Evolutionary conservation across 1,139 yeast genomes (phyloP), one percentile per base, ranked within the genome.

Genomic region (Yamadazyma membranifaciens): DNA sequence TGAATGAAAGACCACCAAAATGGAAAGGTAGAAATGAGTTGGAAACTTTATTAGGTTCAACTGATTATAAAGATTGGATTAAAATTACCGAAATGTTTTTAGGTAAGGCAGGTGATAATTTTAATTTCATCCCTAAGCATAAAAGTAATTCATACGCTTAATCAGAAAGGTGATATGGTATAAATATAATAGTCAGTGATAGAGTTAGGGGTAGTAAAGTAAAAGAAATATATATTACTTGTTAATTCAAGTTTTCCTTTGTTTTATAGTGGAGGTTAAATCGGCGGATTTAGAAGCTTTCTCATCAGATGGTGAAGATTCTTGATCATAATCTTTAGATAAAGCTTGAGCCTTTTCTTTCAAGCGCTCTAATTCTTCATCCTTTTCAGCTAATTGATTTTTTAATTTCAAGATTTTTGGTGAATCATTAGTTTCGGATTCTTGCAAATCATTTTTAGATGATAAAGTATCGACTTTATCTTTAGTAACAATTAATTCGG

Each of bases 11-110:
- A 57, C 96, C 98, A 15, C 96, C 95, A 24, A 74, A 79, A 46
- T 94, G 97, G 96, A 76, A 68, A 53, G 98, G 98, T n/a, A 80
- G 99, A 62, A 81, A 87, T 59, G 98, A 92, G 45, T 64, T 91
- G 56, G 99, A 92, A 63, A 89, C 96, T 0, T 70, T 89, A 52
- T 70, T 92, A 50, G 97, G 94, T 0, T 83, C 95, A 34, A 68
- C 81, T 4, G 94, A 91, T 62, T 88, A 84, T 65, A 77, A 73
- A 55, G 98, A 92, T 63, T 92, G 99, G 99, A 87, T 92, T 60
- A 92, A 91, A 63, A 80, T 94, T 48, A 80, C 95, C n/a, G 98
- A 94, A 61, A 80, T 89, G 95, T 91, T 91, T 57, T 75, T 92
- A 51, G 98, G 98, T 16, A 87, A 87, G 45, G 85, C 84, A 1